Base-by-base conservation (phyloP, 176 grass and related monocot species). In the Phragmites australis region DNA sequence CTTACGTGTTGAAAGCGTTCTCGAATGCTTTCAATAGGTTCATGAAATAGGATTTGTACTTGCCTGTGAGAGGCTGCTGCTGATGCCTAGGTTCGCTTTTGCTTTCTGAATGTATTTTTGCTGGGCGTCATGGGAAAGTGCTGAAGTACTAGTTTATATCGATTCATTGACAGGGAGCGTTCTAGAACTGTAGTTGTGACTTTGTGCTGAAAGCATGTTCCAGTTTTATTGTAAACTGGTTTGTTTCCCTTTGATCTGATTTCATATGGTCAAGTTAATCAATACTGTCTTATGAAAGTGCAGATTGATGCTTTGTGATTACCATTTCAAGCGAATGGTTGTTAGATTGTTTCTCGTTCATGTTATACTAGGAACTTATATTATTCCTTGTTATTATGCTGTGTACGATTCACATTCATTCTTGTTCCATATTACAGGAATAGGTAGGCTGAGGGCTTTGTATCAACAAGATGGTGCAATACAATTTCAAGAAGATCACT, bases 401-500 rank as follows among this genome's bases (percentile, higher is more conserved):
- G 9, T 63, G 16, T 8, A 37, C 10, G 8, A 19, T 46, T 78
- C 1, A 23, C 45, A 71, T 43, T 7, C 1, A 3, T n/a, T 50
- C 53, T 83, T 50, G 17, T 37, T 37, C 5, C 34, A 37, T 72
- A 49, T 66, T 29, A 19, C 80, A 72, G 74, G 19, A 55, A 27
- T 57, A 43, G 42, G 17, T 57, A 50, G 22, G 5, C 30, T 7
- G 22, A 82, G n/a, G n/a, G 6, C 15, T 32, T 56, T 31, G 5
- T 40, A 45, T 37, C 55, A 4, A 1, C 45, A 88, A 89, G 84
- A 94, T 94, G 89, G 89, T 91, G 83, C 89, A 94, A 13, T 94
- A 87, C 52, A 94, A 94, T 82, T 94, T 94, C 76, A 94, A 94
- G 75, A 89, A 84, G 27, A 94, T 89, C 27, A 89, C 86, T 25